Evolutionary conservation across 2,329 filamentous ascomycete genomes (phyloP).

Genomic region (Iodosphaeria phyllophila): DNA sequence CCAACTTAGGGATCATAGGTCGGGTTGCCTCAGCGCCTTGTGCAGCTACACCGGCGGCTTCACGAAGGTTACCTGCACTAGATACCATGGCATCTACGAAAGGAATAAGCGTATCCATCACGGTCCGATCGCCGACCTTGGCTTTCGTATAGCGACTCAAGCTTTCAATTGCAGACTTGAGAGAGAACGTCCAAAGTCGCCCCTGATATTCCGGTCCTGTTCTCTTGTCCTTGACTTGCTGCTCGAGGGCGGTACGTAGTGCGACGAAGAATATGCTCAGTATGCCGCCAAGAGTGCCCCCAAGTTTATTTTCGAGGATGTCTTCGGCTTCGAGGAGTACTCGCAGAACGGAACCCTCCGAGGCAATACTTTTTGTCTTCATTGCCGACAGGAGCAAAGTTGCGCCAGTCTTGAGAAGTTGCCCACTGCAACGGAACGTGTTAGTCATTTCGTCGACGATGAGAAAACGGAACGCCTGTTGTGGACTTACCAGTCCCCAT

Average conservation of each 20-base stretch:
- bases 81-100: constrained; percentile 28
- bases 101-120: constrained; percentile 37
- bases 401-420: constrained; percentile 37
- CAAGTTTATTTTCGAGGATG: constrained; percentile 37
- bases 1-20: constrained; percentile 44
- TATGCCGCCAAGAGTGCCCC: constrained; percentile 16
- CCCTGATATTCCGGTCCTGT: constrained; percentile 12
- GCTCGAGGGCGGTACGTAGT: constrained; percentile 15
- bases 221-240: constrained; percentile 14
- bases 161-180: constrained; percentile 23
- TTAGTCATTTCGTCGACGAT: too few relatives aligned
- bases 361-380: constrained; percentile 16
- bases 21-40: constrained; percentile 47
- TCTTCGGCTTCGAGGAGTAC: constrained; percentile 30
- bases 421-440: too few relatives aligned
- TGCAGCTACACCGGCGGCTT: constrained; percentile 36
- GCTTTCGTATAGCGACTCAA: constrained; percentile 34
- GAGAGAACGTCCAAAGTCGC: constrained; percentile 23
- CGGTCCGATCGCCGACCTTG: constrained; percentile 33
- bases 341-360: constrained; percentile 24
- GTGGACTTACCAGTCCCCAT: constrained; percentile 53
- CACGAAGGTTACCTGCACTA: constrained; percentile 31
- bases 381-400: constrained; percentile 27
- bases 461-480: too few relatives aligned
- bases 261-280: constrained; percentile 28